Percentiles rank a stretch among this genome's conserved stretches.
phyloP scores from a whole-genome alignment of 202 grass and related monocot genomes.

The Zoysia matrella region DNA sequence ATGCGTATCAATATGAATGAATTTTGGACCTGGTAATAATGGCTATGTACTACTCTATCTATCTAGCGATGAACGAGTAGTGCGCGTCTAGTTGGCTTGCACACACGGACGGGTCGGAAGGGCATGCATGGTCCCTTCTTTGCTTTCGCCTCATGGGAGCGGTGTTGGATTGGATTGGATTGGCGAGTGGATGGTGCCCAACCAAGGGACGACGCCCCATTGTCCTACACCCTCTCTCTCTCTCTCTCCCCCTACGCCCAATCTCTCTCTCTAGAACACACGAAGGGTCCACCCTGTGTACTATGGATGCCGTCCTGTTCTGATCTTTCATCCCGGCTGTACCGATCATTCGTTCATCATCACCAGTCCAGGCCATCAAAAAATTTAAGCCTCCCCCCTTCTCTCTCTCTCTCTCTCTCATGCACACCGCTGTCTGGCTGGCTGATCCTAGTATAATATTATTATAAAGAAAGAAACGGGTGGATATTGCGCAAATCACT shows the following conservation, averaged over 20 bases:
- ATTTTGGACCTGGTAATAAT: neutral
- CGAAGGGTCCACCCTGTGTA: slow-evolving; percentile 33
- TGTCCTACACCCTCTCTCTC: slow-evolving; percentile 30
- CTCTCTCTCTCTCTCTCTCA: slow-evolving; percentile 41
- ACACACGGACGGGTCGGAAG: slow-evolving; percentile 22
- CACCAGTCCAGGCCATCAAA: slow-evolving; percentile 20
- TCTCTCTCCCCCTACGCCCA: neutral
- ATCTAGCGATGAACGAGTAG: neutral
- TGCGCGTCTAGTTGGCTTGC: slow-evolving; percentile 59
- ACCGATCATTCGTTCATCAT: slow-evolving; percentile 59
- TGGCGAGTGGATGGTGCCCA: slow-evolving; percentile 46
- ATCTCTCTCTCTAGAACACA: neutral
- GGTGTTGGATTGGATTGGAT: slow-evolving; percentile 24
- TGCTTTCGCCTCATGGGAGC: slow-evolving; percentile 27
- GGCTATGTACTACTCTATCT: neutral
- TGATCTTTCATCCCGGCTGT: slow-evolving; percentile 51
- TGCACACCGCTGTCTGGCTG: slow-evolving; percentile 10
- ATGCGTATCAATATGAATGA: neutral
- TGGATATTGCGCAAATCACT: slow-evolving; percentile 41
- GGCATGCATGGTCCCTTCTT: slow-evolving; percentile 34
- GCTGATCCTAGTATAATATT: slow-evolving; percentile 23
- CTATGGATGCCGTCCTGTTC: slow-evolving; percentile 41
- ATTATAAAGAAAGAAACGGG: slow-evolving; percentile 3
- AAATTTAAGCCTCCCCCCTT: slow-evolving; percentile 25
- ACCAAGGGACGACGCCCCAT: slow-evolving; percentile 37